phyloP scores from a whole-genome alignment of 208 protist species.

The Crithidia acanthocephali region DNA sequence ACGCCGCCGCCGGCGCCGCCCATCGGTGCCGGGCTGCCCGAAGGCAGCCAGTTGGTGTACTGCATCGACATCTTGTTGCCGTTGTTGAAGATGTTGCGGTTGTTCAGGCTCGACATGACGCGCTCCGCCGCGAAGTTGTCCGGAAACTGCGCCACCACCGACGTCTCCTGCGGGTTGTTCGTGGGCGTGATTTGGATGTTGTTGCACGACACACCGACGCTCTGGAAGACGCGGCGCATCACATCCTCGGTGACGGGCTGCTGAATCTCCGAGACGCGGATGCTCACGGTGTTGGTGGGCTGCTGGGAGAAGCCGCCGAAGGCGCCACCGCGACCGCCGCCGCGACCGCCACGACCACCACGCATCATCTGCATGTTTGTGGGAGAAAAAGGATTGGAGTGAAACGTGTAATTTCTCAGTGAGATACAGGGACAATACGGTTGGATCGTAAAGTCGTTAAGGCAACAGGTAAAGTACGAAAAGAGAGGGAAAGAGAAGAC shows the following conservation, averaged over 20 bases:
- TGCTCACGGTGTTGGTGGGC: conserved; percentile 72
- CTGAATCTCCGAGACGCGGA: conserved; percentile 75
- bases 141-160: conserved; percentile 78
- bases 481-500: neutral
- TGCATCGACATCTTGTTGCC: conserved; percentile 86
- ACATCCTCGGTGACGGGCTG: conserved; percentile 87
- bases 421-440: conserved; percentile 1
- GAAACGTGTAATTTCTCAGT: conserved; percentile 1
- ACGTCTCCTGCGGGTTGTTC: conserved; percentile 59
- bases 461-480: neutral
- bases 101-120: conserved; percentile 73
- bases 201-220: conserved; percentile 65
- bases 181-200: conserved; percentile 65
- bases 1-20: conserved; percentile 26
- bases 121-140: conserved; percentile 64
- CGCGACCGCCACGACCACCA: conserved; percentile 42
- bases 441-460: neutral
- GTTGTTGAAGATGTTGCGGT: conserved; percentile 91
- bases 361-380: conserved; percentile 36
- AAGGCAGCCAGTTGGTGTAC: conserved; percentile 50
- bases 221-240: conserved; percentile 87
- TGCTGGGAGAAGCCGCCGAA: conserved; percentile 28
- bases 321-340: conserved; percentile 43
- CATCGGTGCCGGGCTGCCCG: conserved; percentile 30
- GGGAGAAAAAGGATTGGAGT: conserved; percentile 2